A percentile compares a stretch with the other conserved stretches of the same genome.
Conservation (phyloP, 2,329 filamentous ascomycete species). For the Ceratocystis colombiana region DNA sequence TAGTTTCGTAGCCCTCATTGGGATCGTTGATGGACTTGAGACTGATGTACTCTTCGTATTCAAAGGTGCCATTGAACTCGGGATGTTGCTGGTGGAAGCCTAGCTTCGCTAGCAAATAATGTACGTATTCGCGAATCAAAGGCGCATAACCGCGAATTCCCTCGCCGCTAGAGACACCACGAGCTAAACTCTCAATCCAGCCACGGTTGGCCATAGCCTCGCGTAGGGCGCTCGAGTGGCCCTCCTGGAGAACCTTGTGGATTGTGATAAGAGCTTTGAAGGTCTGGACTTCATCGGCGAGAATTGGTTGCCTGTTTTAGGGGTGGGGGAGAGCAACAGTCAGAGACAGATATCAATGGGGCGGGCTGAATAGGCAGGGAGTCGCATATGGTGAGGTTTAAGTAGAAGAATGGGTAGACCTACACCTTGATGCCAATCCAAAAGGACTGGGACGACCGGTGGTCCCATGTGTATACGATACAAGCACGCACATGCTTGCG, state of each 20-base stretch:
- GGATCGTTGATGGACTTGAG: constrained; percentile 97
- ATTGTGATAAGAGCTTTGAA: constrained; percentile 97
- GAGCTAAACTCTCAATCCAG: constrained; percentile 87
- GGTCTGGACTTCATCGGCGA: constrained; percentile 96
- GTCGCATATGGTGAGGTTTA: neutral
- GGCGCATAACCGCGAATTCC: constrained; percentile 83
- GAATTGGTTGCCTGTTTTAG: constrained; percentile 69
- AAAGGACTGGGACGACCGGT: constrained; percentile 89
- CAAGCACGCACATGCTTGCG: constrained; percentile 94
- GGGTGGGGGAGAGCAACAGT: constrained; percentile 15
- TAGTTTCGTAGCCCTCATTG: constrained; percentile 95
- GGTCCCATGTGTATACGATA: constrained; percentile 99
- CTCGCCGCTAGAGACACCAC: constrained; percentile 64
- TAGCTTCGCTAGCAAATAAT: constrained; percentile 86
- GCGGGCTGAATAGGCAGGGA: neutral
- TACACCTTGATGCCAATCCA: constrained; percentile 99
- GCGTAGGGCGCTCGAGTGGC: constrained; percentile 74
- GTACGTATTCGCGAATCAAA: constrained; percentile 92
- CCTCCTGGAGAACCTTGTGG: constrained; percentile 95
- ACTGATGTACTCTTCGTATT: constrained; percentile 98
- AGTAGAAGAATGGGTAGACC: constrained; percentile 33
- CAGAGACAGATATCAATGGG: neutral
- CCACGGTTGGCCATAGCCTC: constrained; percentile 80
- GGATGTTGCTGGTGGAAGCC: constrained; percentile 94
- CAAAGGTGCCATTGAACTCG: constrained; percentile 97